Evolutionary conservation across 2,329 filamentous ascomycete species (phyloP).

Genomic region (Alternaria gaisen): DNA sequence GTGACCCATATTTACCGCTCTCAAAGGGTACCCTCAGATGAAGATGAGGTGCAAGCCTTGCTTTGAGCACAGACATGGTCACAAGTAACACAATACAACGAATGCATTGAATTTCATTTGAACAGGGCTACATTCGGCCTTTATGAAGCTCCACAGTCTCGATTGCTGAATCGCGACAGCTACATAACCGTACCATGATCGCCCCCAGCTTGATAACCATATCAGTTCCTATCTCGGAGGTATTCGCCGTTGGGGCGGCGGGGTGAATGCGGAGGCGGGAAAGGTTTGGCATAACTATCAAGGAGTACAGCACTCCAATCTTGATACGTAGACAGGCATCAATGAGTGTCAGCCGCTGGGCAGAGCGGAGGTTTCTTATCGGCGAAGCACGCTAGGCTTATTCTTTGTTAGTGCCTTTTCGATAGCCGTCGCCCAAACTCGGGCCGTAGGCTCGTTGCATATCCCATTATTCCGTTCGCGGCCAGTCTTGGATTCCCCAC

Average conservation of each 20-base stretch:
- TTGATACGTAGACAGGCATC: background rate
- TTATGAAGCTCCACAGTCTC: background rate
- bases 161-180: background rate
- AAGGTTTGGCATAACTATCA: background rate
- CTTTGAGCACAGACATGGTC: conserved; percentile 48
- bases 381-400: background rate
- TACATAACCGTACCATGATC: background rate
- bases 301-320: background rate
- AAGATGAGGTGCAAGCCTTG: conserved; percentile 51
- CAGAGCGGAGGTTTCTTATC: conserved; percentile 4
- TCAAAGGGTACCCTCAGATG: conserved; percentile 51
- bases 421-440: conserved; percentile 23
- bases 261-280: background rate
- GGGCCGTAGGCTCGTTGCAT: conserved; percentile 28
- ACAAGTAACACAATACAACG: background rate
- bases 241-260: conserved; percentile 27
- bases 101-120: background rate
- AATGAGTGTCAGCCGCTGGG: background rate
- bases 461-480: conserved; percentile 7
- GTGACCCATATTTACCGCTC: conserved; percentile 52
- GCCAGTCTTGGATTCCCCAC: conserved; percentile 1
- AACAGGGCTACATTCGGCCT: background rate
- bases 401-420: background rate
- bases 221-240: conserved; percentile 10
- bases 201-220: conserved; percentile 1